A percentile compares a stretch with the other conserved stretches of the same genome.
Evolutionary conservation across 2,329 filamentous ascomycete genomes (phyloP).

Genomic region (Chaetomiaceae sp.): DNA sequence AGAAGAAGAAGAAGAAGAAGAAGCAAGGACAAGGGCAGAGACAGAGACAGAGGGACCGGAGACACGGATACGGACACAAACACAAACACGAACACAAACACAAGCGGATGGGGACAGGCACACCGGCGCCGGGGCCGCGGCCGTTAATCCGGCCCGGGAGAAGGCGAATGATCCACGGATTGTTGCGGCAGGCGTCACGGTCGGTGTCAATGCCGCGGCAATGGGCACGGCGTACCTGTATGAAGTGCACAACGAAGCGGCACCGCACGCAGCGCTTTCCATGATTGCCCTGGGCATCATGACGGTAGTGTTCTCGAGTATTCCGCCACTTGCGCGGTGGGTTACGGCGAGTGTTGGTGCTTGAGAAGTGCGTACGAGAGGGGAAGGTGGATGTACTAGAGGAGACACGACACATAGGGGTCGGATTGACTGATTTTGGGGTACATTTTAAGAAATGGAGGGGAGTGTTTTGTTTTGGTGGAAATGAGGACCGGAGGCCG

Average conservation of each 20-base stretch:
- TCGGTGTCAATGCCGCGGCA: conserved; percentile 56
- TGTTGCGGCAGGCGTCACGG: conserved; percentile 48
- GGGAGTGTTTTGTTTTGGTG: not conserved
- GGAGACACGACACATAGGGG: not conserved
- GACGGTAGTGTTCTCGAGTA: conserved; percentile 51
- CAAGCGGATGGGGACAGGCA: not conserved
- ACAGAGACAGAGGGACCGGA: not conserved
- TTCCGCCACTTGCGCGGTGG: conserved; percentile 41
- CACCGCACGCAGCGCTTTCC: conserved; percentile 52
- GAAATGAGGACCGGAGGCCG: not conserved
- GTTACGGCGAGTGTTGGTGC: conserved; percentile 34
- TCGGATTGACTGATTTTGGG: not conserved
- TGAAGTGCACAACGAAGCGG: conserved; percentile 48
- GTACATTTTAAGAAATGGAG: not conserved
- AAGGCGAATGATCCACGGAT: conserved; percentile 33
- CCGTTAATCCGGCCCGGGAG: conserved; percentile 15
- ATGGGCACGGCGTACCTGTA: conserved; percentile 58
- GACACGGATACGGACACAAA: not conserved
- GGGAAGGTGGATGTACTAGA: not conserved
- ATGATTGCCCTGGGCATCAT: conserved; percentile 56
- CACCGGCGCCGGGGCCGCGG: not conserved
- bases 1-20: no score
- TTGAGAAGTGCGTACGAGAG: conserved; percentile 10
- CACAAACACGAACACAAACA: not conserved
- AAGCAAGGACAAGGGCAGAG: not conserved